Conservation (phyloP, 2,329 filamentous ascomycete genomes). For the Hypoxylon sp. region DNA sequence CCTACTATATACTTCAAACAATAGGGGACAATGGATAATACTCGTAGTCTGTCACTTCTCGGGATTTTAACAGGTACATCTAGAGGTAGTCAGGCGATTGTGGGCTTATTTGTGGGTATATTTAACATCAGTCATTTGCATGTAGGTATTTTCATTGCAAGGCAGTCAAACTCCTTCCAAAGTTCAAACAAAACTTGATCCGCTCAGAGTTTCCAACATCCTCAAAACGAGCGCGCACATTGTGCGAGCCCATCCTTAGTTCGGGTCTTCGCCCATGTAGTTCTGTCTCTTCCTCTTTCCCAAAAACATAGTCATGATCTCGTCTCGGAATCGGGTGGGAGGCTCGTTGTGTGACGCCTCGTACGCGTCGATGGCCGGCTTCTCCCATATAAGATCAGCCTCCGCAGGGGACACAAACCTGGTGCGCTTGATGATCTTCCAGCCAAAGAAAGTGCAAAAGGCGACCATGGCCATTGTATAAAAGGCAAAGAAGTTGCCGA, state of each 20-base stretch:
- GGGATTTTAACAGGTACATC: no score
- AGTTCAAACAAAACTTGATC: constrained; percentile 7
- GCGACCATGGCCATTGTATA: constrained; percentile 66
- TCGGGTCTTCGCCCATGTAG: constrained; percentile 47
- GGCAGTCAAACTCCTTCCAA: not conserved
- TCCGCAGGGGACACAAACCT: constrained; percentile 67
- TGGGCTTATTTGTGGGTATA: not conserved
- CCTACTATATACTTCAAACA: not conserved
- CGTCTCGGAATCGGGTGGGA: constrained; percentile 64
- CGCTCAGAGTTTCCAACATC: constrained; percentile 1
- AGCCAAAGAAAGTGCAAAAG: constrained; percentile 70
- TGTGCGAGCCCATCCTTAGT: constrained; percentile 14
- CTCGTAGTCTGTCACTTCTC: no score
- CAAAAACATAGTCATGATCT: constrained; percentile 59
- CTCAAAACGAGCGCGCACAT: not conserved
- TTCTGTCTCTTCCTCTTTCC: constrained; percentile 53
- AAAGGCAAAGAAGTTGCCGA: constrained; percentile 59
- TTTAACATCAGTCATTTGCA: not conserved
- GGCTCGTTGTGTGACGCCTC: constrained; percentile 62
- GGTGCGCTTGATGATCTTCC: constrained; percentile 76
- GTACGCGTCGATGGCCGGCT: constrained; percentile 70
- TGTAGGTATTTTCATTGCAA: not conserved
- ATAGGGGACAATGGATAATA: not conserved
- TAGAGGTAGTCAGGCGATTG: not conserved
- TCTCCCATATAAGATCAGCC: constrained; percentile 73